These are phyloP conservation scores for Saccharomycopsis amapae DNA, from an alignment of 805 yeast genomes.

Conservation along the genomic window DNA sequence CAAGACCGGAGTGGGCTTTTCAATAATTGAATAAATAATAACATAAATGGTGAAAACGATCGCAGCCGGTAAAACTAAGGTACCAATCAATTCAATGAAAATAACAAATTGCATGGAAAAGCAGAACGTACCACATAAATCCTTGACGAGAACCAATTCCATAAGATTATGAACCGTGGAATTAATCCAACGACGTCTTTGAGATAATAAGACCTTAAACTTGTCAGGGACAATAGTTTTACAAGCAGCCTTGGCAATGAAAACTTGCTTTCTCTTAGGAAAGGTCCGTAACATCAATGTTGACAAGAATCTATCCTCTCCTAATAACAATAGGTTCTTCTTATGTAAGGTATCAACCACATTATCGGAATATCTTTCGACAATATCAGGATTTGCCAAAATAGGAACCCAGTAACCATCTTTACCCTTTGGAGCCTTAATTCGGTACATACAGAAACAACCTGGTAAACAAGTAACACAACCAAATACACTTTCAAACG, in stretches of 20 bases:
- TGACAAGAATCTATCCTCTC: constrained; percentile 84
- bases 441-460: constrained; percentile 87
- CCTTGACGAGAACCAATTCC: constrained; percentile 78
- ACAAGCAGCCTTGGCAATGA: constrained; percentile 87
- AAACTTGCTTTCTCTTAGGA: constrained; percentile 82
- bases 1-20: constrained; percentile 68
- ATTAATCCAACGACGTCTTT: constrained; percentile 95
- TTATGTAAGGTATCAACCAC: constrained; percentile 77
- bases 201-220: constrained; percentile 74
- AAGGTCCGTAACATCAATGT: constrained; percentile 82
- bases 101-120: constrained; percentile 93
- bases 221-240: constrained; percentile 84
- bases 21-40: constrained; percentile 58
- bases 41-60: constrained; percentile 78
- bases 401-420: constrained; percentile 90
- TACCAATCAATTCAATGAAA: constrained; percentile 76
- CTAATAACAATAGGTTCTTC: constrained; percentile 76
- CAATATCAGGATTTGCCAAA: constrained; percentile 87
- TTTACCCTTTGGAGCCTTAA: constrained; percentile 78
- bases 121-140: constrained; percentile 90
- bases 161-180: constrained; percentile 89
- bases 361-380: constrained; percentile 84
- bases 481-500: constrained; percentile 91
- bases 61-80: constrained; percentile 84
- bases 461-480: constrained; percentile 95